phyloP scores from a whole-genome alignment of 305 asterid genomes.

The Ruellia speciosa region DNA sequence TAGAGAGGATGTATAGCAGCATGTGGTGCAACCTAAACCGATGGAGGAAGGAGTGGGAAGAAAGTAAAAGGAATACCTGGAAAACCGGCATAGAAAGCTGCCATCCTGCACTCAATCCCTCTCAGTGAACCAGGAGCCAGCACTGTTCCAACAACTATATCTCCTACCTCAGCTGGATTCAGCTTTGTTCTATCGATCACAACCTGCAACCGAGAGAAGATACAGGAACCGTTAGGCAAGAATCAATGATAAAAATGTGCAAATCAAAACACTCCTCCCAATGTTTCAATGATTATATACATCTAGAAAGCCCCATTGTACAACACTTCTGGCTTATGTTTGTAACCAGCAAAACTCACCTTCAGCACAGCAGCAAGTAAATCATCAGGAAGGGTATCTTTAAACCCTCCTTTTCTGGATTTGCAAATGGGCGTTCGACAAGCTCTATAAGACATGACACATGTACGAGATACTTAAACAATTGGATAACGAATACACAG shows the following conservation, averaged over 20 bases:
- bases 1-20: too few relatives aligned
- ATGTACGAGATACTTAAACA: not conserved
- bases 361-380: slow-evolving; percentile 80
- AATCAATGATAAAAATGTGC: not conserved
- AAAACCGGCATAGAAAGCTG: slow-evolving; percentile 84
- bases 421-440: slow-evolving; percentile 80
- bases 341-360: slow-evolving; percentile 31
- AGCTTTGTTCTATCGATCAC: slow-evolving; percentile 58
- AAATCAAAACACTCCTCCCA: too few relatives aligned
- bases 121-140: slow-evolving; percentile 78
- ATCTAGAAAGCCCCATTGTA: too few relatives aligned
- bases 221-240: not conserved
- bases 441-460: slow-evolving; percentile 42
- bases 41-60: too few relatives aligned
- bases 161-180: slow-evolving; percentile 80
- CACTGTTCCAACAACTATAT: slow-evolving; percentile 84
- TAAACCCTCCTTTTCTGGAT: slow-evolving; percentile 78
- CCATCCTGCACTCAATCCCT: slow-evolving; percentile 85
- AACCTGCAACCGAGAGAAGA: slow-evolving; percentile 38
- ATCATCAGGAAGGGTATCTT: slow-evolving; percentile 84
- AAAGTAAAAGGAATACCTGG: too few relatives aligned
- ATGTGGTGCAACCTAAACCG: too few relatives aligned
- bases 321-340: not conserved
- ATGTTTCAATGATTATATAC: too few relatives aligned
- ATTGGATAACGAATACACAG: not conserved